phyloP scores from a whole-genome alignment of 2,329 filamentous ascomycete genomes.

The Paecilomyces formosus region DNA sequence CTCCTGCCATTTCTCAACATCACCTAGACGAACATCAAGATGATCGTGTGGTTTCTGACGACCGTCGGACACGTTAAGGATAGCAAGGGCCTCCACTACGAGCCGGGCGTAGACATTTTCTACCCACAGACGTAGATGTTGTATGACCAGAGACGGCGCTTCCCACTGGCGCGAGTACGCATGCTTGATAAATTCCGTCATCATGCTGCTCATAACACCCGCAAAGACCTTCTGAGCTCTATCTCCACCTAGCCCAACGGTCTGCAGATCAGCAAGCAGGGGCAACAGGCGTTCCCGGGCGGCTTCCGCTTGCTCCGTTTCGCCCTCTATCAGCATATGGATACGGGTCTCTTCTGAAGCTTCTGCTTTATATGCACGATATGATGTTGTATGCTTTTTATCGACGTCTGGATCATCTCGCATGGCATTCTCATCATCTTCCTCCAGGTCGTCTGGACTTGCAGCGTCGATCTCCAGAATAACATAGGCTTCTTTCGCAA shows the following conservation, averaged over 20 bases:
- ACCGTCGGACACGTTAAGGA: conserved; percentile 22
- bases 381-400: conserved; percentile 26
- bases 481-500: conserved; percentile 38
- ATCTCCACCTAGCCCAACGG: conserved; percentile 49
- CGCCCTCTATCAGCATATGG: conserved; percentile 26
- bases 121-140: conserved; percentile 49
- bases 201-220: conserved; percentile 49
- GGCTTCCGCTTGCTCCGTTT: conserved; percentile 18
- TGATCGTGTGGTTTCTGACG: conserved; percentile 14
- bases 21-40: conserved; percentile 28
- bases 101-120: conserved; percentile 47
- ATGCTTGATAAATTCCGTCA: conserved; percentile 49
- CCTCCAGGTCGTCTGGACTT: conserved; percentile 9
- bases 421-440: conserved; percentile 7
- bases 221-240: conserved; percentile 52
- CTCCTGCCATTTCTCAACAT: conserved; percentile 48
- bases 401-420: conserved; percentile 33
- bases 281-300: conserved; percentile 27
- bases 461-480: conserved; percentile 34
- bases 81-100: conserved; percentile 42
- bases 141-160: conserved; percentile 39
- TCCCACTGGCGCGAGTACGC: conserved; percentile 54
- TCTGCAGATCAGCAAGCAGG: conserved; percentile 40
- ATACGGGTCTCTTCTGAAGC: conserved; percentile 18
- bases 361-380: conserved; percentile 28